A percentile compares a stretch with the other conserved stretches of the same genome.
phyloP scores from a whole-genome alignment of 306 rosid species.

The Citrullus mucosospermus region DNA sequence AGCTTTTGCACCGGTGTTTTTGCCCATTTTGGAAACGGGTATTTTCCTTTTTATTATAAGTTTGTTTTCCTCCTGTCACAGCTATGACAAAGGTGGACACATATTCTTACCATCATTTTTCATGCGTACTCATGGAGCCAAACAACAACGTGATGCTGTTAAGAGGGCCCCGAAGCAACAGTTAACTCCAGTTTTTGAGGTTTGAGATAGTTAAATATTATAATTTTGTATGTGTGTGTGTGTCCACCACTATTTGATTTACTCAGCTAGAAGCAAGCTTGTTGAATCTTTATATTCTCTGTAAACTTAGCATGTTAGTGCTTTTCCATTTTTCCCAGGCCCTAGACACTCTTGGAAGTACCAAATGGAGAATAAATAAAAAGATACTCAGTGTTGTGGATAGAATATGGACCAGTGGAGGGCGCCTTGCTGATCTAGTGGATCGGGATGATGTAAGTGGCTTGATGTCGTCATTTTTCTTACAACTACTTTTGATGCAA shows the following conservation, averaged over 20 bases:
- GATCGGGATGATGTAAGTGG: slow-evolving; percentile 77
- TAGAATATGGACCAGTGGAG: slow-evolving; percentile 87
- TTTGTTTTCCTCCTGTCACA: slow-evolving; percentile 22
- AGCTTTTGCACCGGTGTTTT: not conserved
- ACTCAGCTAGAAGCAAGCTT: not conserved
- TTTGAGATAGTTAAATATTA: slow-evolving; percentile 13
- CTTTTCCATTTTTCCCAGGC: slow-evolving; percentile 39
- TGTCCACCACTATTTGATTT: not conserved
- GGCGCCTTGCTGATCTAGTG: slow-evolving; percentile 73
- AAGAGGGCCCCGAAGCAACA: slow-evolving; percentile 60
- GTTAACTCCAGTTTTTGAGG: slow-evolving; percentile 68
- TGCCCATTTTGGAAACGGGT: not conserved
- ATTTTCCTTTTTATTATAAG: not conserved
- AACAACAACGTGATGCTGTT: slow-evolving; percentile 82
- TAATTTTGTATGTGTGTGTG: not conserved
- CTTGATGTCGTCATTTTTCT: slow-evolving; percentile 5
- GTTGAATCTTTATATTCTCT: not conserved
- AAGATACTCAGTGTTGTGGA: slow-evolving; percentile 59
- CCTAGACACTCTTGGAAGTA: slow-evolving; percentile 73
- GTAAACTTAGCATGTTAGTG: slow-evolving; percentile 1
- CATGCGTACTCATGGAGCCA: slow-evolving; percentile 93
- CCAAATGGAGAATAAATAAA: slow-evolving; percentile 81
- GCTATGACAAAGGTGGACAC: slow-evolving; percentile 93
- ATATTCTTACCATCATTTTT: slow-evolving; percentile 70
- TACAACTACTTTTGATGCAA: not conserved